A percentile compares a stretch with the other conserved stretches of the same genome.
phyloP scores from a whole-genome alignment of 2,329 filamentous ascomycete species.

The Nemania diffusa region DNA sequence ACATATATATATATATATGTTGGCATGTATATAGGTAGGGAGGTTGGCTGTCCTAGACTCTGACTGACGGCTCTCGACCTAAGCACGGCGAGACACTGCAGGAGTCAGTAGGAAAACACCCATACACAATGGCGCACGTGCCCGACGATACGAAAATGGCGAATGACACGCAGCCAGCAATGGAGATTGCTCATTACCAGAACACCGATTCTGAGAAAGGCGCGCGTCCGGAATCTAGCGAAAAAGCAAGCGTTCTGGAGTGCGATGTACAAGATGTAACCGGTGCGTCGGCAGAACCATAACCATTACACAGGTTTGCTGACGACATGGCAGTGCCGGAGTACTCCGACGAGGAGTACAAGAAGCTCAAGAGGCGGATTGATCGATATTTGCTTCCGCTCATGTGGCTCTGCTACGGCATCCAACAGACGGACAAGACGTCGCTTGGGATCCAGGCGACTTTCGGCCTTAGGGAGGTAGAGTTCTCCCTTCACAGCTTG shows the following conservation, averaged over 20 bases:
- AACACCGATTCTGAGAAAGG: constrained; percentile 39
- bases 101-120: background rate
- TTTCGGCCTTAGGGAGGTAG: constrained; percentile 51
- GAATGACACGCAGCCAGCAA: constrained; percentile 34
- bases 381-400: constrained; percentile 58
- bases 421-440: constrained; percentile 61
- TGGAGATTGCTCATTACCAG: constrained; percentile 31
- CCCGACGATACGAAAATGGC: constrained; percentile 40
- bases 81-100: background rate
- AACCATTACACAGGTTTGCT: background rate
- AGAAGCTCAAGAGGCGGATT: constrained; percentile 54
- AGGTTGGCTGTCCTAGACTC: background rate
- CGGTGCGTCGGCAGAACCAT: constrained; percentile 31
- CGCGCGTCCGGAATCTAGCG: constrained; percentile 34
- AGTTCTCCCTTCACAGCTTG: background rate
- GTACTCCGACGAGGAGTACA: constrained; percentile 54
- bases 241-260: constrained; percentile 40
- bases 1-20: background rate
- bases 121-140: constrained; percentile 30
- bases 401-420: constrained; percentile 61
- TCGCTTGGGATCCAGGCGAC: constrained; percentile 53
- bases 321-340: constrained; percentile 16
- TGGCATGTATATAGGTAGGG: constrained; percentile 5
- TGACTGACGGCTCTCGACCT: background rate
- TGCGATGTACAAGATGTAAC: constrained; percentile 37